A percentile compares a stretch with the other conserved stretches of the same genome.
Evolutionary conservation across 495 filamentous ascomycete genomes (phyloP).

Genomic region (Symbiotaphrina buchneri): DNA sequence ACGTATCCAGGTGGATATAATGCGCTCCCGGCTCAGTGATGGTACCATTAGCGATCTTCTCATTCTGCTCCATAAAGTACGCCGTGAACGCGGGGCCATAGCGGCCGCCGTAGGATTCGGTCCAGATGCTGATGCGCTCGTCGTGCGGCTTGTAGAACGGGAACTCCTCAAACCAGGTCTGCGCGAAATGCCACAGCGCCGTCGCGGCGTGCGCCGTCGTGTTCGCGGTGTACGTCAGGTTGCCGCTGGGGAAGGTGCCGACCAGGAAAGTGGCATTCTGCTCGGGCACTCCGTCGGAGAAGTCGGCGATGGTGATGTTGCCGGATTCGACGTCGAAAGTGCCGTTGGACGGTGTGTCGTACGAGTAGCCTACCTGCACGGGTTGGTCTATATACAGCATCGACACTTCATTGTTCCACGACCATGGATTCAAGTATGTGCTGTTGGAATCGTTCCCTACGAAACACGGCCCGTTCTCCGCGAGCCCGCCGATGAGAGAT

Average conservation of each 20-base stretch:
- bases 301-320: conserved; percentile 15
- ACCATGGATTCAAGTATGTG: conserved; percentile 11
- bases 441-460: conserved; percentile 13
- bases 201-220: conserved; percentile 27
- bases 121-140: conserved; percentile 28
- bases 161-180: conserved; percentile 31
- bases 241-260: conserved; percentile 32
- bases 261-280: conserved; percentile 36
- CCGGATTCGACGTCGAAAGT: conserved; percentile 22
- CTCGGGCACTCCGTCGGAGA: conserved; percentile 18
- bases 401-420: conserved; percentile 10
- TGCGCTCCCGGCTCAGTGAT: conserved; percentile 7
- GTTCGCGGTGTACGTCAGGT: conserved; percentile 20
- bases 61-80: conserved; percentile 8
- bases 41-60: conserved; percentile 5
- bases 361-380: conserved; percentile 4
- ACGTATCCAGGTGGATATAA: conserved; percentile 5
- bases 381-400: conserved; percentile 10
- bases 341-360: conserved; percentile 14
- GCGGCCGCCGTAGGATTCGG: conserved; percentile 17
- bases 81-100: conserved; percentile 7
- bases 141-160: conserved; percentile 30
- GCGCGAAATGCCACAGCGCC: conserved; percentile 34
- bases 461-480: conserved; percentile 8
- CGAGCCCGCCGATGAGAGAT: conserved; percentile 15